Base-by-base conservation (phyloP, 225 moss, liverwort and hornwort genomes). In the Physcomitrellopsis africana region DNA sequence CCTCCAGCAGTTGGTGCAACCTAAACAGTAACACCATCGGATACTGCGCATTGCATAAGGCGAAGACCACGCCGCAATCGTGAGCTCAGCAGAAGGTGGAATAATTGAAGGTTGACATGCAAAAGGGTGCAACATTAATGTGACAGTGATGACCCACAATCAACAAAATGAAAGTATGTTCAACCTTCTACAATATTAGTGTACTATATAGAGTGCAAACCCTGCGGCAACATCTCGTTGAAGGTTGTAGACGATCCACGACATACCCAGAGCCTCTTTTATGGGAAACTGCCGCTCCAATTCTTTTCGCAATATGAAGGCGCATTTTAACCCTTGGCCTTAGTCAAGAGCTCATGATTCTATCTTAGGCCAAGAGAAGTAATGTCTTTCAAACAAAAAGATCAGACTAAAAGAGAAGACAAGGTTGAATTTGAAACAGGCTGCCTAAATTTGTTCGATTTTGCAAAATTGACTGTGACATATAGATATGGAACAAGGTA, bases 241-340 rank as follows among this genome's bases (percentile, higher is more conserved):
- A 62, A 53, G 22, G 29, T 73, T 67, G 67, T 15, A 49, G 45
- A 29, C 54, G 7, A 52, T 69, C 53, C 66, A 67, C 9, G 44
- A 54, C 58, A 55, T 92, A 96, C 94, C 91, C 94, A 96, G 67
- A 92, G 92, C 96, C 96, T 92, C 79, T 94, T 94, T 81, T 94
- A n/a, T n/a, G n/a, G n/a, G n/a, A n/a, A n/a, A n/a, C n/a, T n/a
- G n/a, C n/a, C n/a, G n/a, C n/a, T n/a, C n/a, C n/a, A n/a, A n/a
- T n/a, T n/a, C n/a, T n/a, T 96, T 79, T 96, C 94, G 61, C 77
- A 83, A 68, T 96, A 96, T 11, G 94, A 94, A 72, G 92, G 91
- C 11, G 91, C 96, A 80, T 94, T 81, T 81, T 91, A 68, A 45
- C 76, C 90, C 71, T 87, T 84, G 53, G 68, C 83, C 55, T 83